These are phyloP conservation scores for Chrysosporium keratinophilum DNA, from an alignment of 2,329 filamentous ascomycete species.

Conservation along the genomic window DNA sequence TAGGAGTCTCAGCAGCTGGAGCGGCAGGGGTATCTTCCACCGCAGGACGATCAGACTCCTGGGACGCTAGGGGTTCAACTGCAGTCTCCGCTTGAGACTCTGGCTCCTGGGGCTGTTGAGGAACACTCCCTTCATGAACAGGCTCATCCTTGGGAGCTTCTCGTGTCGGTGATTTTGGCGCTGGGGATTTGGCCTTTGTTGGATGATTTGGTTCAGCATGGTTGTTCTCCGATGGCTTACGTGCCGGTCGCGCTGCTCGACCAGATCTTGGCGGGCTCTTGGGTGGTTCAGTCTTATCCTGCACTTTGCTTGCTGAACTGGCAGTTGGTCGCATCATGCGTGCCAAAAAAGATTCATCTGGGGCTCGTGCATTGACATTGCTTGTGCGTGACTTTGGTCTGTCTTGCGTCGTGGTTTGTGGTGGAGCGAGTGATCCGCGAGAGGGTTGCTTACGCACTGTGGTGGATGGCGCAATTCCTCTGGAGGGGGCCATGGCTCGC, in stretches of 20 bases:
- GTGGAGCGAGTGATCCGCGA: constrained; percentile 20
- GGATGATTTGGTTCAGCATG: background rate
- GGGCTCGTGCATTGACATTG: constrained; percentile 27
- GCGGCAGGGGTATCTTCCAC: background rate
- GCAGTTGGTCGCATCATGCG: constrained; percentile 45
- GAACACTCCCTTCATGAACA: background rate
- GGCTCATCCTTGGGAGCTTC: background rate
- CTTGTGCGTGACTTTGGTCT: constrained; percentile 35
- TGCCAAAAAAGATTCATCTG: constrained; percentile 40
- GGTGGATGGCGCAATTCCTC: constrained; percentile 12
- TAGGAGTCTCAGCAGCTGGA: too few relatives aligned
- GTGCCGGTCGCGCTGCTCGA: background rate
- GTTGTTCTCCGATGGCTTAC: constrained; percentile 1
- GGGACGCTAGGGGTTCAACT: background rate
- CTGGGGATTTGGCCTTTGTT: constrained; percentile 8
- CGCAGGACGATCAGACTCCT: background rate
- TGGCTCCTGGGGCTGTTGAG: background rate
- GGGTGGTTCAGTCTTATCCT: constrained; percentile 36
- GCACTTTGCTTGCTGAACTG: constrained; percentile 40
- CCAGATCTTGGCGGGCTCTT: constrained; percentile 30
- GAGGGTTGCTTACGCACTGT: constrained; percentile 23
- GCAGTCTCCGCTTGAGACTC: background rate
- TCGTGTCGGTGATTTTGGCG: background rate
- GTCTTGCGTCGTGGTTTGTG: constrained; percentile 16
- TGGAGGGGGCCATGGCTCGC: constrained; percentile 18